phyloP scores from a whole-genome alignment of 1,284 basidiomycete genomes.

The Amylostereum areolatum region DNA sequence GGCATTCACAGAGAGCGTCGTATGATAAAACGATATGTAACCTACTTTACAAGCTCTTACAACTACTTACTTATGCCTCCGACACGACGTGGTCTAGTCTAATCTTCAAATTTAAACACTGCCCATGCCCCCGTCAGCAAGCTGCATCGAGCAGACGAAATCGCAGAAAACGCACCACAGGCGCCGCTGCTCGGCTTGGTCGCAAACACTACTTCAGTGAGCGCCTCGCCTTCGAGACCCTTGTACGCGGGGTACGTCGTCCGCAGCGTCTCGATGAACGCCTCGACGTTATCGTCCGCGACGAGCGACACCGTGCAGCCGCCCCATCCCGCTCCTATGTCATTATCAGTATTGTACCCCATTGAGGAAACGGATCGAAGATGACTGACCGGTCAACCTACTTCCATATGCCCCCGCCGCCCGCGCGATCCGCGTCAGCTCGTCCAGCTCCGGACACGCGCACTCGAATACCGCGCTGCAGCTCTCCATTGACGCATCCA shows the following conservation, averaged over 20 bases:
- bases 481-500: constrained; percentile 74
- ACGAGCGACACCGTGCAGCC: constrained; percentile 85
- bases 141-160: neutral
- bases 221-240: constrained; percentile 49
- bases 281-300: constrained; percentile 54
- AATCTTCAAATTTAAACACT: neutral
- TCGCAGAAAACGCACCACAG: constrained; percentile 49
- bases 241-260: constrained; percentile 58
- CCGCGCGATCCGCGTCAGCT: constrained; percentile 54
- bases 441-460: constrained; percentile 74
- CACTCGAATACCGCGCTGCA: constrained; percentile 70
- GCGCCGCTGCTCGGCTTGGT: constrained; percentile 82
- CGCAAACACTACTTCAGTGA: constrained; percentile 75
- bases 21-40: neutral
- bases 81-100: neutral
- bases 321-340: constrained; percentile 81
- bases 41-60: neutral
- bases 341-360: neutral
- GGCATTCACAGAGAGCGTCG: neutral
- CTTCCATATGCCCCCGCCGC: constrained; percentile 73
- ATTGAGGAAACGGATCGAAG: constrained; percentile 1
- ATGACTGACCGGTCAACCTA: constrained; percentile 57
- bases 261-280: constrained; percentile 64
- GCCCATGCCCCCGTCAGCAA: neutral
- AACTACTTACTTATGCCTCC: neutral